These are phyloP conservation scores for Cinnamomum micranthum DNA, from an alignment of 164 flowering plant genomes.

Conservation along the genomic window DNA sequence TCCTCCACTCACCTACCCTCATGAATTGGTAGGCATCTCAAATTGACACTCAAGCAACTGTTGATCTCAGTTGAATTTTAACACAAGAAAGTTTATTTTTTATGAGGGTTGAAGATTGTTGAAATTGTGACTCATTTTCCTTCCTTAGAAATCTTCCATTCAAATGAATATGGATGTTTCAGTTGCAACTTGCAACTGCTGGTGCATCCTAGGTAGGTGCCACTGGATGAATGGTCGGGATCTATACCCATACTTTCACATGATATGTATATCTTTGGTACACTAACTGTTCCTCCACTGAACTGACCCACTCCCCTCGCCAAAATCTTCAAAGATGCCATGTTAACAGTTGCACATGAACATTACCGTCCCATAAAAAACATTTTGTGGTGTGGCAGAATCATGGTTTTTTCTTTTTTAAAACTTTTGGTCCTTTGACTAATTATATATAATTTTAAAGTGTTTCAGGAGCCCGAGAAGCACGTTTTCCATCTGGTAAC, in stretches of 20 bases:
- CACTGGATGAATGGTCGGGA: neutral
- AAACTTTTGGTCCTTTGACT: neutral
- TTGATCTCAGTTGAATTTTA: too few species aligned
- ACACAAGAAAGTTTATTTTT: too few species aligned
- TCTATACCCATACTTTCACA: neutral
- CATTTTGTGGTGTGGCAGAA: neutral
- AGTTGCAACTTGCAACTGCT: neutral
- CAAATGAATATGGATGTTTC: neutral
- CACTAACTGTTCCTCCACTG: neutral
- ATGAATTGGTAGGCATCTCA: too few species aligned
- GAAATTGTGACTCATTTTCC: neutral
- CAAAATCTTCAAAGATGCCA: too few species aligned
- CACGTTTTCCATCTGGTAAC: slow-evolving; percentile 98
- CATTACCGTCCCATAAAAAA: neutral
- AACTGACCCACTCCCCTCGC: neutral
- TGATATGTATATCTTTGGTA: neutral
- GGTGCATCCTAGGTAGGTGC: neutral
- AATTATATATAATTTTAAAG: neutral
- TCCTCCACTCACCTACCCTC: too few species aligned
- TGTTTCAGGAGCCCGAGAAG: slow-evolving; percentile 84
- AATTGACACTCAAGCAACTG: too few species aligned
- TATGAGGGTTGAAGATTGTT: too few species aligned
- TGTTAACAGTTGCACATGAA: neutral
- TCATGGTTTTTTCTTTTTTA: neutral
- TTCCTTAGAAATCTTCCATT: neutral